Evolutionary conservation across 306 rosid species (phyloP), one percentile per base, ranked within the genome.

Genomic region (Fagus sylvatica): DNA sequence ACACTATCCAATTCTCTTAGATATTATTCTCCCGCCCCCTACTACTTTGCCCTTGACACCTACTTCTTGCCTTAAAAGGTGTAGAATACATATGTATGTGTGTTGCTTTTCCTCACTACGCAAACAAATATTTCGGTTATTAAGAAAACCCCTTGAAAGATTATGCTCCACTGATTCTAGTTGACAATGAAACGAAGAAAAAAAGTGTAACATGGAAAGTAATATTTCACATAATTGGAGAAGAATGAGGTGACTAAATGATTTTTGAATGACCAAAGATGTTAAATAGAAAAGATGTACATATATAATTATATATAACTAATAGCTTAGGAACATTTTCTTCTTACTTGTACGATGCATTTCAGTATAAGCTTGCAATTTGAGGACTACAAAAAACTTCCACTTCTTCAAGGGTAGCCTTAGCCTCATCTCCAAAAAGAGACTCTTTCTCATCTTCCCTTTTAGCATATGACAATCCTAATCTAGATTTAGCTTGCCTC

Each of bases 401-500:
- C 5, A 93, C 94, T 86, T 95, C 96, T 82, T 80, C 85, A 79
- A 95, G 73, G 13, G 80, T 80, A 17, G 94, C 96, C 80, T 83
- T 88, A 16, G 88, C 79, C 73, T 88, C 97, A 53, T 89, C 93
- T 2, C 98, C 99, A 87, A 93, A 91, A 54, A 89, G 73, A 71
- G 99, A 91, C 16, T 88, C 90, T 76, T 95, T 95, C 0, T 96
- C 93, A 83, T 89, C 99, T 73, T 85, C 71, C 75, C 99, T 95
- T 86, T 91, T 93, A 1, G 97, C 98, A 85, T 87, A 89, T n/a
- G 96, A 91, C 87, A 93, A 72, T 71, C 97, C 98, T 76, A 93
- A 80, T 83, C 97, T 86, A 57, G 96, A 92, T 78, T 88, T 88
- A 1, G 97, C 98, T 82, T 89, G 98, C 85, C 93, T 91, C 0